These are phyloP conservation scores for Ophiocordyceps camponoti-saundersi DNA, from an alignment of 2,329 filamentous ascomycete genomes.

Conservation along the genomic window DNA sequence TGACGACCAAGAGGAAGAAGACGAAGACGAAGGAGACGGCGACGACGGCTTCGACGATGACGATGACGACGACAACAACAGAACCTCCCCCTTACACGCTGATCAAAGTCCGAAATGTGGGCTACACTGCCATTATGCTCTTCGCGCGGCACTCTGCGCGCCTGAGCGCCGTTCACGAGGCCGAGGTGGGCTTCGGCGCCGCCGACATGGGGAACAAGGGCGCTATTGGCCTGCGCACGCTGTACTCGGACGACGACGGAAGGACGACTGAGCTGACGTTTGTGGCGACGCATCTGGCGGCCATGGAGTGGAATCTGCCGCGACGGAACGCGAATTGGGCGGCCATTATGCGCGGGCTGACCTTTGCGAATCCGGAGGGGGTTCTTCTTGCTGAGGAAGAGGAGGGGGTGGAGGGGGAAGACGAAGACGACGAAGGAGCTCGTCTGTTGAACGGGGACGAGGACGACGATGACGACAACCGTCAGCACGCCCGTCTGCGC, in stretches of 20 bases:
- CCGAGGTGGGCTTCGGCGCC: conserved; percentile 68
- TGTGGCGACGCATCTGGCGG: conserved; percentile 73
- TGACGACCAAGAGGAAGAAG: background rate
- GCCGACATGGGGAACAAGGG: conserved; percentile 93
- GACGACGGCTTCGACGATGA: background rate
- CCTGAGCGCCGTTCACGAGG: conserved; percentile 53
- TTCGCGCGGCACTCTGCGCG: conserved; percentile 51
- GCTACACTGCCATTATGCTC: conserved; percentile 80
- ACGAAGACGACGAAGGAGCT: conserved; percentile 7
- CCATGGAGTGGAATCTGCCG: conserved; percentile 64
- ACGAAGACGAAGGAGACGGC: background rate
- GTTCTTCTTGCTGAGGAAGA: conserved; percentile 9
- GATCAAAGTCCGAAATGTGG: conserved; percentile 56
- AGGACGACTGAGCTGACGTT: conserved; percentile 56
- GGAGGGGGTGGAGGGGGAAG: background rate
- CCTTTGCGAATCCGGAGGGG: conserved; percentile 46
- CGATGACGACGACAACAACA: conserved; percentile 3
- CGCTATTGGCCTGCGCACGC: conserved; percentile 62
- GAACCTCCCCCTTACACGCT: conserved; percentile 41
- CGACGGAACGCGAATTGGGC: conserved; percentile 80
- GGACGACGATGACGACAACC: conserved; percentile 9
- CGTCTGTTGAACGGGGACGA: background rate
- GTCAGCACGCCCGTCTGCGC: conserved; percentile 19
- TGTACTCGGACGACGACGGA: conserved; percentile 25
- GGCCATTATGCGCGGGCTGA: conserved; percentile 60